phyloP scores from a whole-genome alignment of 805 yeast genomes.

The Suhomyces faveliae region DNA sequence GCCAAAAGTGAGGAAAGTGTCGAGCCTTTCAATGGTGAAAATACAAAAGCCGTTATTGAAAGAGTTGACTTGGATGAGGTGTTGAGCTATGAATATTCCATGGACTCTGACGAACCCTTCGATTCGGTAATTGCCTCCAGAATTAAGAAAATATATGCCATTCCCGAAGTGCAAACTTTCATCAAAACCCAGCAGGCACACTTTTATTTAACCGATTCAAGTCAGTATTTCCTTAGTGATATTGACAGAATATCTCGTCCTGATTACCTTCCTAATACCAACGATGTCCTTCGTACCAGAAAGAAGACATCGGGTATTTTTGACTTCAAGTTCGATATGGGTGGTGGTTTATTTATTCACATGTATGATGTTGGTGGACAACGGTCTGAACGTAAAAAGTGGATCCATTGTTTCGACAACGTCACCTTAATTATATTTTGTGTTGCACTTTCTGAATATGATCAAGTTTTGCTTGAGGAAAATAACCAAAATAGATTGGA shows the following conservation, averaged over 20 bases:
- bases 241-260: slow-evolving; percentile 57
- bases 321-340: slow-evolving; percentile 77
- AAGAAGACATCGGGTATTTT: slow-evolving; percentile 91
- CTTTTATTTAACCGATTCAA: slow-evolving; percentile 84
- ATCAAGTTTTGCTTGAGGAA: slow-evolving; percentile 69
- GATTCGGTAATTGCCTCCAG: slow-evolving; percentile 48
- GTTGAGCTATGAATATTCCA: slow-evolving; percentile 46
- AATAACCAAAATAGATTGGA: slow-evolving; percentile 27
- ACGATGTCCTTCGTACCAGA: slow-evolving; percentile 82
- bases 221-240: slow-evolving; percentile 71
- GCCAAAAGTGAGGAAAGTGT: slow-evolving; percentile 10
- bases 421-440: slow-evolving; percentile 88
- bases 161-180: slow-evolving; percentile 55
- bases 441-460: slow-evolving; percentile 88
- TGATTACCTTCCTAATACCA: slow-evolving; percentile 67
- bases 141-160: slow-evolving; percentile 54
- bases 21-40: slow-evolving; percentile 13
- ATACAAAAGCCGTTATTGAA: slow-evolving; percentile 16
- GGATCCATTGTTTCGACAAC: slow-evolving; percentile 96
- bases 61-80: slow-evolving; percentile 44
- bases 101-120: slow-evolving; percentile 53
- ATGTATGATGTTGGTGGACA: slow-evolving; percentile 91
- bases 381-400: slow-evolving; percentile 90
- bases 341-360: slow-evolving; percentile 44
- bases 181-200: slow-evolving; percentile 60